These are phyloP conservation scores for Vickermania ingenoplastis DNA, from an alignment of 208 protist species.

Conservation along the genomic window DNA sequence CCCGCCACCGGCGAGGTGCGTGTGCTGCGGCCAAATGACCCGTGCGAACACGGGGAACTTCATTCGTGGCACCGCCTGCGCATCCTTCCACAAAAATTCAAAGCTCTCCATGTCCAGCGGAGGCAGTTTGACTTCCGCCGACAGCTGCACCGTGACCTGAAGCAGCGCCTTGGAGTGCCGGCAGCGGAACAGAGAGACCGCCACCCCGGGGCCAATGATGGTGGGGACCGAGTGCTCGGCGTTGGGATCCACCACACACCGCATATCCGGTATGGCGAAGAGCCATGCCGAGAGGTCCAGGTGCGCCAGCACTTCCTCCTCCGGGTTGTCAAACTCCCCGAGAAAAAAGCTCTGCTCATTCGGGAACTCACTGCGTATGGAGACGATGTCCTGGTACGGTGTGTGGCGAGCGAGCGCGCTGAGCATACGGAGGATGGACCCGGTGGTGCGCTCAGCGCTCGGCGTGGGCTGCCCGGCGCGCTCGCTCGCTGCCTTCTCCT, in stretches of 20 bases:
- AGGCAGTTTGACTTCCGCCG: constrained; percentile 85
- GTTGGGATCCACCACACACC: constrained; percentile 66
- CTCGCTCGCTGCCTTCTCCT: no score
- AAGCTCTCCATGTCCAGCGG: constrained; percentile 82
- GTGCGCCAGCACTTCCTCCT: constrained; percentile 62
- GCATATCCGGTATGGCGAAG: constrained; percentile 75
- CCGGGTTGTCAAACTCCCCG: constrained; percentile 84
- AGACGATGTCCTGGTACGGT: constrained; percentile 48
- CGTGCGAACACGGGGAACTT: constrained; percentile 81
- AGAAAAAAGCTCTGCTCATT: constrained; percentile 82
- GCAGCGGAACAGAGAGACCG: constrained; percentile 72
- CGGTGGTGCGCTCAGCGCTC: background rate
- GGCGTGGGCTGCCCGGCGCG: no score
- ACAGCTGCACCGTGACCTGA: constrained; percentile 78
- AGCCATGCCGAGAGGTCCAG: constrained; percentile 79
- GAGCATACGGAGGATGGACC: constrained; percentile 75
- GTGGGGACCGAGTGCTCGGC: constrained; percentile 68
- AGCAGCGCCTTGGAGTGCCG: constrained; percentile 82
- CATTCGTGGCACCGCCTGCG: constrained; percentile 75
- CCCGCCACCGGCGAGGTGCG: constrained; percentile 51
- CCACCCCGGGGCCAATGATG: constrained; percentile 75
- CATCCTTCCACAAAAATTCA: constrained; percentile 78
- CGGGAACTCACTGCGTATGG: constrained; percentile 55
- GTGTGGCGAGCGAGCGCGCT: constrained; percentile 69
- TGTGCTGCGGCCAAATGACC: constrained; percentile 76